Conservation (phyloP, 768 basidiomycete genomes). For the Amanita exitialis region DNA sequence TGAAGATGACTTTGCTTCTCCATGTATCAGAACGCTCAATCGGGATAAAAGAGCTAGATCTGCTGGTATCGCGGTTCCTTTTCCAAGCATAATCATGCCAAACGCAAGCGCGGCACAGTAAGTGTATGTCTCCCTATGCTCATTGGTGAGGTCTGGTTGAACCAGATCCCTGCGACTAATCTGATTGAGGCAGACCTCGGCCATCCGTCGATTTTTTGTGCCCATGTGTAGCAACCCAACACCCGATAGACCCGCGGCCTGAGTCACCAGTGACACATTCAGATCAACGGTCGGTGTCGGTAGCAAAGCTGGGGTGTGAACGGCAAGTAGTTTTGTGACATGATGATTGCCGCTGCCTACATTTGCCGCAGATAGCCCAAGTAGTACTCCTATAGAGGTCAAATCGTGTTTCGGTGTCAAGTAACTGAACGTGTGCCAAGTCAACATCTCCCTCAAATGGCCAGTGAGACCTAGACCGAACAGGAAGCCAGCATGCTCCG, state of each 20-base stretch:
- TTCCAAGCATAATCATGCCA: slow-evolving; percentile 94
- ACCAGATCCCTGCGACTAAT: slow-evolving; percentile 70
- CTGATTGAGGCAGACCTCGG: slow-evolving; percentile 83
- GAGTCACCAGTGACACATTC: slow-evolving; percentile 83
- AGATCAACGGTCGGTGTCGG: slow-evolving; percentile 82
- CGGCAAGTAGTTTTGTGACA: slow-evolving; percentile 84
- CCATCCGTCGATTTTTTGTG: slow-evolving; percentile 82
- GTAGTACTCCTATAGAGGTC: slow-evolving; percentile 86
- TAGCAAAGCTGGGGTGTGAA: slow-evolving; percentile 88
- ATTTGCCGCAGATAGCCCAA: slow-evolving; percentile 90
- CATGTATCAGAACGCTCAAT: slow-evolving; percentile 68
- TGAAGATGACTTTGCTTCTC: slow-evolving; percentile 41
- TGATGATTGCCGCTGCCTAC: slow-evolving; percentile 78
- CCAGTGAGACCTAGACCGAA: slow-evolving; percentile 89
- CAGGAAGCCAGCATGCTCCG: slow-evolving; percentile 95
- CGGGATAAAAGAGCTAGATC: slow-evolving; percentile 62
- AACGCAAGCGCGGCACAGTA: slow-evolving; percentile 84
- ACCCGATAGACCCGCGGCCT: slow-evolving; percentile 80
- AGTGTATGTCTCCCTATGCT: slow-evolving; percentile 88
- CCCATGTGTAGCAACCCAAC: slow-evolving; percentile 88
- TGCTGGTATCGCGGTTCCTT: slow-evolving; percentile 68
- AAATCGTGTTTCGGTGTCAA: slow-evolving; percentile 94
- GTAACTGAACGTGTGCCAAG: slow-evolving; percentile 94
- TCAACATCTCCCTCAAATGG: slow-evolving; percentile 80
- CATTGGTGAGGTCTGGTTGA: slow-evolving; percentile 76